Conservation (phyloP, 1,284 basidiomycete genomes). For the Lentinus polychrous region DNA sequence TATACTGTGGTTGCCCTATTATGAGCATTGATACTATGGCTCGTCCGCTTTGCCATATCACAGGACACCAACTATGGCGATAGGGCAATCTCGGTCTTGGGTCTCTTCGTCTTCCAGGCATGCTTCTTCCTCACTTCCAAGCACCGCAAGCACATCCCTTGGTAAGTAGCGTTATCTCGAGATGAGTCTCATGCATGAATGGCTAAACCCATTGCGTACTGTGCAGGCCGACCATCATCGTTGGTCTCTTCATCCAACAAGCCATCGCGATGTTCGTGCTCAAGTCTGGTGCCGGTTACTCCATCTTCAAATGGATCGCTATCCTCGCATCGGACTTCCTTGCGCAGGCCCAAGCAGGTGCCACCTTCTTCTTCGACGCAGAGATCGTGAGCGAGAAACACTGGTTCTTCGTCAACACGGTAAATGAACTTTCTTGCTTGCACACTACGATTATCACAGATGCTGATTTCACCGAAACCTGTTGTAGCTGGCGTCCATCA, state of each 20-base stretch:
- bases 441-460: background rate
- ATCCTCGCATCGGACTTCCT: slow-evolving; percentile 70
- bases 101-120: slow-evolving; percentile 71
- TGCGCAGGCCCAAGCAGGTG: slow-evolving; percentile 53
- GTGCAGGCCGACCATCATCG: slow-evolving; percentile 71
- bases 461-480: no score
- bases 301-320: slow-evolving; percentile 78
- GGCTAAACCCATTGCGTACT: no score
- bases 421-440: slow-evolving; percentile 24
- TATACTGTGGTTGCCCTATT: slow-evolving; percentile 3
- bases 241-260: slow-evolving; percentile 82
- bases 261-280: slow-evolving; percentile 81
- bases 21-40: slow-evolving; percentile 16
- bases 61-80: slow-evolving; percentile 68
- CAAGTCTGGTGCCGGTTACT: slow-evolving; percentile 74
- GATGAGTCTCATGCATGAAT: background rate
- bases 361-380: slow-evolving; percentile 72
- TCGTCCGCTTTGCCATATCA: slow-evolving; percentile 5
- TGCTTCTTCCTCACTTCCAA: slow-evolving; percentile 62
- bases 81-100: slow-evolving; percentile 75
- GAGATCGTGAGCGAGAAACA: slow-evolving; percentile 44
- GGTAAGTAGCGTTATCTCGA: slow-evolving; percentile 32
- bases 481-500: slow-evolving; percentile 60
- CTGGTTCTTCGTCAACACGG: slow-evolving; percentile 80
- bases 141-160: slow-evolving; percentile 57